Evolutionary conservation across 306 rosid genomes (phyloP), one percentile per base, ranked within the genome.

Genomic region (Quercus mongolica): DNA sequence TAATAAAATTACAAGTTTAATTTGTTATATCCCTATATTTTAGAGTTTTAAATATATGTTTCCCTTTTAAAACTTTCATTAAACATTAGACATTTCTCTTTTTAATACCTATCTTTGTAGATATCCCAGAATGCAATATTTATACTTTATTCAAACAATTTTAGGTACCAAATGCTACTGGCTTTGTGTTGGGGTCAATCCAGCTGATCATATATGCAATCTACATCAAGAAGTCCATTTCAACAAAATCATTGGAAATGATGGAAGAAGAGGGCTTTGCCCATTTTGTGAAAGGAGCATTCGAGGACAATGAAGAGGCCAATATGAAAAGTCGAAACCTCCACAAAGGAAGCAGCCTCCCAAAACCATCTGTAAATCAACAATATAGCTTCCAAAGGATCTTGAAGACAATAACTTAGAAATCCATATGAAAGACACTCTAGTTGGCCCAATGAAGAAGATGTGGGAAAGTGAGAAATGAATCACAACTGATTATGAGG

Each of bases 161-260:
- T 71, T 76, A 89, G 93, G 62, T 87, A 31, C 89, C 91, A 41
- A 89, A 87, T 51, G 80, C 64, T 25, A 69, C 81, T 49, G 93
- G 93, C 54, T 65, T 87, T 14, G 18, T 71, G 28, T 61, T 89
- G 77, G 91, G 93, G 1, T 74, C 15, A 5, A 79, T 75, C 54
- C 90, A 89, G 25, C 23, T 85, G 9, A 59, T 69, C 23, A 21
- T 87, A 0, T 85, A 87, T 58, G 62, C 57, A 6, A 56, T 82
- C 5, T 85, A 90, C 86, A 84, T 61, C 68, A 74, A 78, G 6
- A 87, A 69, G 74, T 26, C 73, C 14, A 25, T 56, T 55, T n/a
- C 85, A 33, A 21, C 71, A 49, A 80, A 77, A 74, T 23, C 89
- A 21, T 13, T 19, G 26, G 82, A 57, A 81, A 14, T 8, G 44